phyloP scores from a whole-genome alignment of 139 green algal genomes.

The Volvox reticuliferus region DNA sequence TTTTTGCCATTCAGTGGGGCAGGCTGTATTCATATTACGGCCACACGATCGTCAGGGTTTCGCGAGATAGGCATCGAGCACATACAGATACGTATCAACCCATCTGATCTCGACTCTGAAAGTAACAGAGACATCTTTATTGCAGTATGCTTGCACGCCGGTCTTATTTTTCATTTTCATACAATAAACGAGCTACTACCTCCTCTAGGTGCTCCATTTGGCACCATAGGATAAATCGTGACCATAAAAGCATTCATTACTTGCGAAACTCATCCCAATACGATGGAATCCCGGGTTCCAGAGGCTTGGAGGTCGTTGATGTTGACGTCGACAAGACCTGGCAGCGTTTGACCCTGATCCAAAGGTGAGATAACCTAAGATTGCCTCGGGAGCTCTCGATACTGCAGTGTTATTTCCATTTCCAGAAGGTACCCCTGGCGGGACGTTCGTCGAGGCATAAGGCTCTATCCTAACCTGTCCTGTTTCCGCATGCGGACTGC shows the following conservation, averaged over 20 bases:
- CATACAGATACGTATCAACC: background rate
- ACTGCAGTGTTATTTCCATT: background rate
- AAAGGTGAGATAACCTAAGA: background rate
- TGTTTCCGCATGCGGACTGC: background rate
- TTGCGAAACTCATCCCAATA: background rate
- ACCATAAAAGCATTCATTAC: background rate
- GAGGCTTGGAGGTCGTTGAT: background rate
- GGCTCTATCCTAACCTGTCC: background rate
- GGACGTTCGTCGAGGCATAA: no score
- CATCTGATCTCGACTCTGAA: no score
- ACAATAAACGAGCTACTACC: background rate
- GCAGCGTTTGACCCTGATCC: conserved; percentile 10
- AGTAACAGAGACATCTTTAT: no score
- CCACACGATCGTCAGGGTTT: background rate
- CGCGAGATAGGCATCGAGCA: background rate
- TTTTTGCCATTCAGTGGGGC: no score
- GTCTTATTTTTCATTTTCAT: background rate
- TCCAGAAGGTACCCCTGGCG: background rate
- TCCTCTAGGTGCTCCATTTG: background rate
- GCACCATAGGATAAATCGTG: background rate
- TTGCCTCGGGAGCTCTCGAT: background rate
- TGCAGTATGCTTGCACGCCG: background rate
- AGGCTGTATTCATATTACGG: background rate
- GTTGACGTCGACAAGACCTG: conserved; percentile 2
- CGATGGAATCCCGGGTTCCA: background rate